Evolutionary conservation across 2,329 filamentous ascomycete species (phyloP), one percentile per base, ranked within the genome.

Genomic region (Tolypocladium ovalisporum): DNA sequence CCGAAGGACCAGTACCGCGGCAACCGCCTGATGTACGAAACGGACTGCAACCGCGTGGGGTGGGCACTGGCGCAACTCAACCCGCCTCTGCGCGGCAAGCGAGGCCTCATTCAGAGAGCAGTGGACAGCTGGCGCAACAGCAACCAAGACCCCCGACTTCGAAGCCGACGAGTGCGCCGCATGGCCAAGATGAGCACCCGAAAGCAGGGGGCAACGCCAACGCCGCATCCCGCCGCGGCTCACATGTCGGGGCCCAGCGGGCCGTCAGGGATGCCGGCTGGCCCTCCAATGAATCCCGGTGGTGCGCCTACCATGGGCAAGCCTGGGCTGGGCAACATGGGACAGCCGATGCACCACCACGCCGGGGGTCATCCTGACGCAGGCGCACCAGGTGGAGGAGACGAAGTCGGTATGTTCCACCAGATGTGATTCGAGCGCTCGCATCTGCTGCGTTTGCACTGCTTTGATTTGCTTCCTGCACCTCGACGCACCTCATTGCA

Each of bases 91-190:
- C 85, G 93, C 62, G 93, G 93, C 64, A 97, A 97, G 79, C 84
- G 94, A 65, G 94, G 94, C 9, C 80, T 99, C 59, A 99, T 99
- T 64, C 94, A 99, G 76, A 84, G 94, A 62, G 94, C 94, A 2
- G 94, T 99, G 51, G 94, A 99, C 74, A 97, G 92, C 76, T 97
- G 94, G 94, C 84, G 94, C 61, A 99, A 99, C 77, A 97, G 93
- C 81, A 97, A 97, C 75, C 91, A 96, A 75, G 94, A 99, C 67
- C 90, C 90, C 54, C 83, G 92, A 64, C 78, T 97, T 68, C 85
- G 94, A 69, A 97, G 93, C 73, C 83, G 94, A 71, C 83, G 94
- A 65, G 94, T 99, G 58, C 86, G 94, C 63, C 85, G 94, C 63
- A 94, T 96, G 89, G 92, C 92, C 57, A 99, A 99, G 80, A 90